Evolutionary conservation across 2,329 filamentous ascomycete genomes (phyloP), one percentile per base, ranked within the genome.

Genomic region (Arachnopeziza araneosa): DNA sequence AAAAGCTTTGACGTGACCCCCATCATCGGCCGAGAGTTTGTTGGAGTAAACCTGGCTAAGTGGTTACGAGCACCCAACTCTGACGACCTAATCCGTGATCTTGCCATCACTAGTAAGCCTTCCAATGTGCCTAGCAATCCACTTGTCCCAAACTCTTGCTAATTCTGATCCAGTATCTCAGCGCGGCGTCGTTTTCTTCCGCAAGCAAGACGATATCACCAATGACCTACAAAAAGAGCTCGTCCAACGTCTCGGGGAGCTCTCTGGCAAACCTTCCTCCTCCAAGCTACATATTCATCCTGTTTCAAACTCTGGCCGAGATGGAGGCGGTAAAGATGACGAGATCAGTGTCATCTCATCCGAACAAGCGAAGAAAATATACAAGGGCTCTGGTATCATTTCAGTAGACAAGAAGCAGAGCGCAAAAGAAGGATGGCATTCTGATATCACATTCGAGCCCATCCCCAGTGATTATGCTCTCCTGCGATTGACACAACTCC

Each of bases 121-220:
- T 6, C 1, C n/a, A n/a, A n/a, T n/a, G n/a, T n/a, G n/a, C n/a
- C n/a, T n/a, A n/a, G n/a, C n/a, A n/a, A n/a, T n/a, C n/a, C n/a
- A n/a, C n/a, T n/a, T n/a, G n/a, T n/a, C n/a, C n/a, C n/a, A n/a
- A n/a, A n/a, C n/a, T n/a, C 30, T 58, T 60, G 9, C n/a, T 4
- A n/a, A 12, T 36, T n/a, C 36, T 52, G 30, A 49, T 22, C 5
- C 30, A 88, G 86, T 90, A 64, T 89, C 86, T 1, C 81, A 84
- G 61, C 82, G 87, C 0, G 86, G 86, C 10, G 87, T 90, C 2
- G 85, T 89, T 32, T 88, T 89, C 75, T 88, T 90, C 74, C 82
- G 86, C 22, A 79, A 81, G 30, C 87, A 90, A 64, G 77, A 87
- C 68, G 75, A 77, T 44, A 73, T 89, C 48, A 80, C 79, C 64